Evolutionary conservation across 805 yeast genomes (phyloP).

Genomic region (Isabelozyma rhagii): DNA sequence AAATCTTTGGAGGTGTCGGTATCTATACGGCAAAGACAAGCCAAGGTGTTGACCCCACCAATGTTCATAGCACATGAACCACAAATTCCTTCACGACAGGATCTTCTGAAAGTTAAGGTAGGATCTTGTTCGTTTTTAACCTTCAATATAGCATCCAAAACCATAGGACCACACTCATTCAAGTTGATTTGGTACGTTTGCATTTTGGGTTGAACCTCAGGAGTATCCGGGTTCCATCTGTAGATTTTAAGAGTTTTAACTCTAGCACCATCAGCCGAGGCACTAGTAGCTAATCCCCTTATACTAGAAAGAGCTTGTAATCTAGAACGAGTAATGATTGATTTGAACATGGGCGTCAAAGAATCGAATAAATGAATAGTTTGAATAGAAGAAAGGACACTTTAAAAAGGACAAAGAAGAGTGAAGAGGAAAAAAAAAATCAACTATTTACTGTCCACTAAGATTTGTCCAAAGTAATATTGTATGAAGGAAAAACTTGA

Average conservation of each 20-base stretch:
- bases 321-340: conserved; percentile 13
- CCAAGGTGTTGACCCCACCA: conserved; percentile 95
- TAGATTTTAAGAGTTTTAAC: conserved; percentile 86
- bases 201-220: conserved; percentile 85
- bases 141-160: conserved; percentile 88
- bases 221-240: conserved; percentile 98
- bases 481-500: neutral
- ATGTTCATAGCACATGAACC: conserved; percentile 99
- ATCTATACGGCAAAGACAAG: conserved; percentile 94
- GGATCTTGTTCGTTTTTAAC: conserved; percentile 97
- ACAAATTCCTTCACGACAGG: conserved; percentile 99
- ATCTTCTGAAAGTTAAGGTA: conserved; percentile 93
- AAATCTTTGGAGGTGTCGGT: conserved; percentile 67
- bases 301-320: conserved; percentile 2
- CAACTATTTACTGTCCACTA: neutral
- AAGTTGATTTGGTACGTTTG: conserved; percentile 81
- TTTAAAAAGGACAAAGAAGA: neutral
- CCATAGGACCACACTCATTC: conserved; percentile 96
- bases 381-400: neutral
- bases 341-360: conserved; percentile 13
- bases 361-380: neutral
- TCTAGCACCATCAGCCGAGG: conserved; percentile 49
- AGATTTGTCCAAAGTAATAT: neutral
- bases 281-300: conserved; percentile 49
- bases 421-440: neutral